phyloP scores from a whole-genome alignment of 163 green algal species.

The Scenedesmus sp. region DNA sequence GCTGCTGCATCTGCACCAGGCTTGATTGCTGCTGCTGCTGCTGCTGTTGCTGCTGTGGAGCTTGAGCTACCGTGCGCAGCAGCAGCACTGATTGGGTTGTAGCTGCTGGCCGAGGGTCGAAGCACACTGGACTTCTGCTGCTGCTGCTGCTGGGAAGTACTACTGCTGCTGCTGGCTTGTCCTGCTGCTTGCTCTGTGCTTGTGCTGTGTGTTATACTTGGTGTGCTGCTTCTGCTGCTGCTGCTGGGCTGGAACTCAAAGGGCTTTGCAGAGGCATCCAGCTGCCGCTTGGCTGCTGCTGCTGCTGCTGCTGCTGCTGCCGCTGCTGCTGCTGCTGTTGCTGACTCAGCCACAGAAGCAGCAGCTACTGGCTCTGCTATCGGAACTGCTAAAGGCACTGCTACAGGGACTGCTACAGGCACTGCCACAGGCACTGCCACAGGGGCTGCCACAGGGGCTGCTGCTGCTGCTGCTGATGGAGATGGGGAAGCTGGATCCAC shows the following conservation, averaged over 20 bases:
- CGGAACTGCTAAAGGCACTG: neutral
- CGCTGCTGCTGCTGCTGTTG: neutral
- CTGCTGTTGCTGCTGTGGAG: conserved; percentile 18
- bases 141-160: neutral
- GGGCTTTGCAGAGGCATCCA: neutral
- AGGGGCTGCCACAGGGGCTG: neutral
- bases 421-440: neutral
- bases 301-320: conserved; percentile 9
- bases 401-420: neutral
- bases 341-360: neutral
- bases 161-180: neutral
- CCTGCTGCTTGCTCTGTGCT: neutral
- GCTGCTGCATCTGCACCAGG: conserved; percentile 26
- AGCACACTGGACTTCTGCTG: conserved; percentile 4
- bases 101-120: neutral
- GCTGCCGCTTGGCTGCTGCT: neutral
- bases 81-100: neutral
- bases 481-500: neutral
- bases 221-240: neutral
- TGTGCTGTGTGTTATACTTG: neutral
- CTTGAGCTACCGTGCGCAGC: neutral
- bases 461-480: neutral
- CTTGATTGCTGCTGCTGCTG: neutral
- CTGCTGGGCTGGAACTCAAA: conserved; percentile 14
- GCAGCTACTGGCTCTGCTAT: neutral